These are phyloP conservation scores for Ormosia emarginata DNA, from an alignment of 306 rosid species.

Conservation along the genomic window DNA sequence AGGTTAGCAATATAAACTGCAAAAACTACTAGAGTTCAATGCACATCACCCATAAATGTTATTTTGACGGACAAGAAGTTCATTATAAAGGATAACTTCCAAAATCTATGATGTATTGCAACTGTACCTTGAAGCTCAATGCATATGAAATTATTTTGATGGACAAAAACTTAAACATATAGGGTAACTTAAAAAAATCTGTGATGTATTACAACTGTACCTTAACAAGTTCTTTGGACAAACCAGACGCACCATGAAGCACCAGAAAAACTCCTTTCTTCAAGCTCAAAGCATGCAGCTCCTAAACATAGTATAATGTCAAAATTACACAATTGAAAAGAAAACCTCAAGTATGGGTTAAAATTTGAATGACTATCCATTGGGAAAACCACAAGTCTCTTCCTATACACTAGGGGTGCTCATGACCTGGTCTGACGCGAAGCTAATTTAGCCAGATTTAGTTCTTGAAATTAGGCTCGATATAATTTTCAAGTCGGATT, in stretches of 20 bases:
- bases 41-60: neutral
- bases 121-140: slow-evolving; percentile 40
- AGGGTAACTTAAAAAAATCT: neutral
- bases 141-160: neutral
- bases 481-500: no score
- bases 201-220: slow-evolving; percentile 27
- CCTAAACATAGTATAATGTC: slow-evolving; percentile 41
- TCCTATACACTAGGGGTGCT: no score
- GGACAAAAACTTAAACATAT: neutral
- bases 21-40: slow-evolving; percentile 6
- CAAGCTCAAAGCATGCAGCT: slow-evolving; percentile 56
- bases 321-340: slow-evolving; percentile 19
- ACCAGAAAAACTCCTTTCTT: slow-evolving; percentile 73
- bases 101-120: neutral
- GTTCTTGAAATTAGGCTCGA: no score
- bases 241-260: slow-evolving; percentile 96
- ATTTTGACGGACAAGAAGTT: neutral
- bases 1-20: slow-evolving; percentile 14
- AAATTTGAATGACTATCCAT: neutral
- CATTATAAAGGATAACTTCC: neutral
- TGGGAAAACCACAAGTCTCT: neutral
- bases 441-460: no score
- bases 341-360: neutral
- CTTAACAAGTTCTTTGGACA: slow-evolving; percentile 70
- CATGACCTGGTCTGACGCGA: no score